A percentile compares a stretch with the other conserved stretches of the same genome.
These are phyloP conservation scores for Rubia balearica DNA, from an alignment of 305 asterid genomes.

Conservation along the genomic window DNA sequence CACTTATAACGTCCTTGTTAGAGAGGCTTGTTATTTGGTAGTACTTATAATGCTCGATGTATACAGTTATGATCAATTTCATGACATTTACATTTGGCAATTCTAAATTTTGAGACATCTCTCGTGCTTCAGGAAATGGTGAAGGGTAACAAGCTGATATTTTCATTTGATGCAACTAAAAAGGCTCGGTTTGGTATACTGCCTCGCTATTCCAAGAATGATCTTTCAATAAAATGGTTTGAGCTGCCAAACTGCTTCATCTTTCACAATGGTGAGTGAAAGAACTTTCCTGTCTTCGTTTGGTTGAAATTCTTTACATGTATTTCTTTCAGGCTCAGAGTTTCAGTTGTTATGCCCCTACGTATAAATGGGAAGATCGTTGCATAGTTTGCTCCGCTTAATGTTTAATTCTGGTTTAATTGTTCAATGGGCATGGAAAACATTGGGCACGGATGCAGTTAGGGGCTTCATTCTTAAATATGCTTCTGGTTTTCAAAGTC, in stretches of 20 bases:
- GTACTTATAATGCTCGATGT: neutral
- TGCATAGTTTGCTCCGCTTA: neutral
- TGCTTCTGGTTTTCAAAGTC: neutral
- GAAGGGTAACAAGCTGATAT: slow-evolving; percentile 56
- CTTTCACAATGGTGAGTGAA: slow-evolving; percentile 81
- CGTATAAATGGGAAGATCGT: neutral
- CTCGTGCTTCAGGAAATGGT: slow-evolving; percentile 77
- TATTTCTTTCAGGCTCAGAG: neutral
- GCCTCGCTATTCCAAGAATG: slow-evolving; percentile 80
- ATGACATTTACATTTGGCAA: neutral
- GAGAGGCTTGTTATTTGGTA: neutral
- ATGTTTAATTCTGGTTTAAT: neutral
- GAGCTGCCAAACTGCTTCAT: slow-evolving; percentile 98
- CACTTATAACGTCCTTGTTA: neutral
- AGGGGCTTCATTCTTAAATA: neutral
- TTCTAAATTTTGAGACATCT: neutral
- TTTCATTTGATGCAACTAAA: slow-evolving; percentile 67
- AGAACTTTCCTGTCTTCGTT: slow-evolving; percentile 14
- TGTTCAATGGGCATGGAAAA: neutral
- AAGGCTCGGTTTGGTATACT: slow-evolving; percentile 93
- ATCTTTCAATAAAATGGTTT: slow-evolving; percentile 77
- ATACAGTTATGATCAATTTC: neutral
- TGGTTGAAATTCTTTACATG: slow-evolving; percentile 2
- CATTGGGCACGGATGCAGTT: neutral
- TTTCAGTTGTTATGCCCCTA: neutral